Conservation (phyloP, 495 filamentous ascomycete species). For the Pseudomonodictys pantanalensis region DNA sequence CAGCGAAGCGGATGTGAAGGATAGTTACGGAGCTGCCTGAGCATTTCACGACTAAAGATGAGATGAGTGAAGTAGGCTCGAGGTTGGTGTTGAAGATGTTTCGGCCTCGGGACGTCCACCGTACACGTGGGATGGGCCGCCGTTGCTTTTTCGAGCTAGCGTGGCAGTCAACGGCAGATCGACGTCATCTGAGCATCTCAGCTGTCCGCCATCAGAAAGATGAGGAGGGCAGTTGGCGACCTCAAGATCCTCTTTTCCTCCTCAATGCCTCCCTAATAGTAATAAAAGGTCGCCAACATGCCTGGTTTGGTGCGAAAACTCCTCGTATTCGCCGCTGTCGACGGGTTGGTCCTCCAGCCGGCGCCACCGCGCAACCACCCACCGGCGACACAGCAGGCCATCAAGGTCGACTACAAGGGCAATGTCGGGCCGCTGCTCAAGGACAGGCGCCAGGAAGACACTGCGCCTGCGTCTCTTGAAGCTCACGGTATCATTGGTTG, state of each 20-base stretch:
- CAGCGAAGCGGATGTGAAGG: too few relatives aligned
- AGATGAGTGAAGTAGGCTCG: too few relatives aligned
- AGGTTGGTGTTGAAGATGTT: too few relatives aligned
- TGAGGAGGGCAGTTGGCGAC: not conserved
- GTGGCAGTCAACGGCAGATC: too few relatives aligned
- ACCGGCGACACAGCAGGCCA: conserved; percentile 44
- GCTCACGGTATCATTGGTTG: conserved; percentile 83
- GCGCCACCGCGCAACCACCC: conserved; percentile 44
- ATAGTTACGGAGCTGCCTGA: too few relatives aligned
- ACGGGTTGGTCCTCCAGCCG: conserved; percentile 82
- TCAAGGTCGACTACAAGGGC: conserved; percentile 73
- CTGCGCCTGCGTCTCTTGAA: conserved; percentile 56
- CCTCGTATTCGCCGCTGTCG: conserved; percentile 74
- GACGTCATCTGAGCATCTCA: too few relatives aligned
- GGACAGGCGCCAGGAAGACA: conserved; percentile 43
- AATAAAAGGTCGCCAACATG: too few relatives aligned
- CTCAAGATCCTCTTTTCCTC: not conserved
- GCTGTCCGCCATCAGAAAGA: too few relatives aligned
- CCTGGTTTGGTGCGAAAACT: conserved; percentile 74
- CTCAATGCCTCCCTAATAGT: not conserved
- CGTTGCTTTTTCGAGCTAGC: too few relatives aligned
- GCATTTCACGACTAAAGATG: too few relatives aligned
- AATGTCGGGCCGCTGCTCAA: conserved; percentile 50
- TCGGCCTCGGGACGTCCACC: too few relatives aligned
- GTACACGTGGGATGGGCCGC: too few relatives aligned